phyloP scores from a whole-genome alignment of 352 stramenopile genomes.

The Pythium pyrilobum region DNA sequence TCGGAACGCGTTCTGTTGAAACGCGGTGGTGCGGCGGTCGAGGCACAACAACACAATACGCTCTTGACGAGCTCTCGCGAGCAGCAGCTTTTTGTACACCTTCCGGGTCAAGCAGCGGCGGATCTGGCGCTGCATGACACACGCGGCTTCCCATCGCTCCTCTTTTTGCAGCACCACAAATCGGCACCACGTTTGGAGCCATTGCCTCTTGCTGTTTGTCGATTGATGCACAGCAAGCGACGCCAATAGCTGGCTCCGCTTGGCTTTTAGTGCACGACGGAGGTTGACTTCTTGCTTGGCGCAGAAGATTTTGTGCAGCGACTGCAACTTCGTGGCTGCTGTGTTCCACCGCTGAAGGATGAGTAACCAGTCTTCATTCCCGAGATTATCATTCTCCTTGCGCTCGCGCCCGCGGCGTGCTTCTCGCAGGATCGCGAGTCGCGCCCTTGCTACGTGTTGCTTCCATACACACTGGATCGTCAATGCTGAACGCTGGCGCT shows the following conservation, averaged over 20 bases:
- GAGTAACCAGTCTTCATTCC: conserved; percentile 33
- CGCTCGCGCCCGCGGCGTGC: conserved; percentile 30
- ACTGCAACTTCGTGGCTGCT: conserved; percentile 46
- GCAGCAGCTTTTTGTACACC: conserved; percentile 32
- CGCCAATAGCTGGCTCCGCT: conserved; percentile 31
- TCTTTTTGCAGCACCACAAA: conserved; percentile 31
- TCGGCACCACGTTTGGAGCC: conserved; percentile 31
- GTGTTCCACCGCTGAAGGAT: conserved; percentile 34
- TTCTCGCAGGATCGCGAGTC: conserved; percentile 21
- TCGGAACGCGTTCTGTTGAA: conserved; percentile 10
- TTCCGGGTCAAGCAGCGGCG: conserved; percentile 32
- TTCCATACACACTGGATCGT: conserved; percentile 50
- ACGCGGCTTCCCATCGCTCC: conserved; percentile 26
- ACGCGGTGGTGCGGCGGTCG: conserved; percentile 14
- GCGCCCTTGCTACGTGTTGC: conserved; percentile 16
- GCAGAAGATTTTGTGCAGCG: conserved; percentile 34
- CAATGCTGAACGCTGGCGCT: conserved; percentile 22
- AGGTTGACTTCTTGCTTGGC: conserved; percentile 22
- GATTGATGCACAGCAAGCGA: conserved; percentile 30
- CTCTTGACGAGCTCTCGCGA: conserved; percentile 30
- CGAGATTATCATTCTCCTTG: conserved; percentile 31
- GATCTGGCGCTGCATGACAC: conserved; percentile 33
- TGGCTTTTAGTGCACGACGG: conserved; percentile 6
- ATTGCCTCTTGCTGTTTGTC: conserved; percentile 18
- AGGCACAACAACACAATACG: conserved; percentile 36